Evolutionary conservation across 768 basidiomycete genomes (phyloP), one percentile per base, ranked within the genome.

Genomic region (Hydnum rufescens): DNA sequence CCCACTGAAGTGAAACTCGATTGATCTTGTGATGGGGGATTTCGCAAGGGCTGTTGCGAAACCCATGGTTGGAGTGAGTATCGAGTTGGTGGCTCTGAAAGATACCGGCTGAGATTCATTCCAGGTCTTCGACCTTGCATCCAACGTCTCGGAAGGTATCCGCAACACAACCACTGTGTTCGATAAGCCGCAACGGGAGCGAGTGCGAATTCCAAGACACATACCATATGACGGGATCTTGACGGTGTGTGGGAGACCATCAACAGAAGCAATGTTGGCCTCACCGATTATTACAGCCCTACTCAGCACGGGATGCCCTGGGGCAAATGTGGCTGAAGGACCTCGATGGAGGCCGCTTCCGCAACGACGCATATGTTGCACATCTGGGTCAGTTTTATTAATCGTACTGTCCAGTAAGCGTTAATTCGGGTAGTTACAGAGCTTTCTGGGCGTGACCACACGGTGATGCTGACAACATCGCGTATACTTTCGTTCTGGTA

Each of bases 321-420:
- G 95, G 95, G 4, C 95, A 97, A 65, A 87, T 82, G 59, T 97
- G 95, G 93, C 80, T 97, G 73, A 86, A 78, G 66, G 93, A 96
- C 62, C 65, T 97, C 16, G 87, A 90, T 57, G 78, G 86, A 54
- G 95, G 93, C 5, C 71, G 76, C 16, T 97, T 82, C 64, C 76
- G 87, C 54, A 69, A 73, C 55, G 90, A 96, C 60, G 68, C 68
- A 28, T 96, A 96, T 61, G 80, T 96, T 49, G 93, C 92, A 3
- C 93, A 97, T 60, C 80, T 93, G 55, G 79, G 87, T 89, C 62
- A 61, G 78, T 60, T 18, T 34, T 18, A 25, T 28, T 25, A 42
- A 23, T 50, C 36, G n/a, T 22, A 19, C 13, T 3, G 32, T 3
- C 28, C 13, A 43, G n/a, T 34, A n/a, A 3, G 5, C n/a, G 44